Conservation (phyloP, 768 basidiomycete species). For the Suillus americanus region DNA sequence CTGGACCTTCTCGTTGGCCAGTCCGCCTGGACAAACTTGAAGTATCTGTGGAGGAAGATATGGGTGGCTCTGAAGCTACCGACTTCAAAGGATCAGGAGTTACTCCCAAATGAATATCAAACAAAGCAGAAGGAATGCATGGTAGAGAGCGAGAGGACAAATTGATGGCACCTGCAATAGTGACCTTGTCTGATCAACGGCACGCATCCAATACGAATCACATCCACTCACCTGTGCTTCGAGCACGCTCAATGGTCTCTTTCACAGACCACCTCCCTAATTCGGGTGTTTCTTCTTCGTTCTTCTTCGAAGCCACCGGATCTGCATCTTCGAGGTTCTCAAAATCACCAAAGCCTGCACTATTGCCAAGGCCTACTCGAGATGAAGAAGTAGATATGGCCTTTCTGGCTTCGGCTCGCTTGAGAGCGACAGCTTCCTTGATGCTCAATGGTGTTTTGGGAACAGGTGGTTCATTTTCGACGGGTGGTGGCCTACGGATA, state of each 20-base stretch:
- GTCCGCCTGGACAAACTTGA: conserved; percentile 36
- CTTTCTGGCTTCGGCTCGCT: conserved; percentile 78
- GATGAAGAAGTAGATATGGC: conserved; percentile 27
- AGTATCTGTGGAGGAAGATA: conserved; percentile 38
- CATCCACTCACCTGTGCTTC: conserved; percentile 65
- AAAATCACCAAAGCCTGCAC: conserved; percentile 34
- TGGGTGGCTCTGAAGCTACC: conserved; percentile 59
- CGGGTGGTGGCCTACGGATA: conserved; percentile 20
- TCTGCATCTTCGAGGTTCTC: conserved; percentile 48
- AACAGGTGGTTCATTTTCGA: conserved; percentile 25
- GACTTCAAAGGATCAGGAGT: conserved; percentile 69
- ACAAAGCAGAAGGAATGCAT: conserved; percentile 75
- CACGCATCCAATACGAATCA: conserved; percentile 33
- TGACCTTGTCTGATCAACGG: conserved; percentile 48
- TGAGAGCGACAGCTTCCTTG: conserved; percentile 78
- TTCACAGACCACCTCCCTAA: conserved; percentile 63
- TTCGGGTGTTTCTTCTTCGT: conserved; percentile 48
- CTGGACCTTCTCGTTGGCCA: conserved; percentile 45
- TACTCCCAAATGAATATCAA: conserved; percentile 77
- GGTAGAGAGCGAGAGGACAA: conserved; percentile 69
- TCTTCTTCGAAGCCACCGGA: conserved; percentile 25
- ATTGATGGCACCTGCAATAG: conserved; percentile 65
- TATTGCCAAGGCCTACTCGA: conserved; percentile 14
- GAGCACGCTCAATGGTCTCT: conserved; percentile 76
- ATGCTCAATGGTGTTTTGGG: conserved; percentile 47